Percentiles rank a stretch among this genome's conserved stretches.
Evolutionary conservation across 352 stramenopile genomes (phyloP).

Genomic region (Phytophthora foliorum): DNA sequence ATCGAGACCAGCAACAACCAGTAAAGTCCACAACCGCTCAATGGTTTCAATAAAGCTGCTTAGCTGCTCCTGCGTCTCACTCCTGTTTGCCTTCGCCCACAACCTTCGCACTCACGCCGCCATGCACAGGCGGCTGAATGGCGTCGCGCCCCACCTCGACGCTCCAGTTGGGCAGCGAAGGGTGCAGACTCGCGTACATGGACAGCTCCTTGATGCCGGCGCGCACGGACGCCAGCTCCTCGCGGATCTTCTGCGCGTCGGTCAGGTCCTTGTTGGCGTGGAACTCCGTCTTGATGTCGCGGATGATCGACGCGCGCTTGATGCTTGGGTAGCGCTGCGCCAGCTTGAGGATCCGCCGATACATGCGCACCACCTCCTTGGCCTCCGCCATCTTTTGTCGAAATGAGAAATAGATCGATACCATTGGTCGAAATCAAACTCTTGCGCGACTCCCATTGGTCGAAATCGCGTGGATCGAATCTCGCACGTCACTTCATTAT

Average conservation of each 20-base stretch:
- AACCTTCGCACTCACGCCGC: constrained; percentile 53
- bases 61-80: constrained; percentile 17
- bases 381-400: constrained; percentile 45
- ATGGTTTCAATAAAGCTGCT: constrained; percentile 24
- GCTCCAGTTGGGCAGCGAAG: constrained; percentile 64
- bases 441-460: constrained; percentile 30
- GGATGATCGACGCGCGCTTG: constrained; percentile 84
- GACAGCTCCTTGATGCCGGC: constrained; percentile 82
- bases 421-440: not conserved
- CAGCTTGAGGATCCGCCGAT: constrained; percentile 87
- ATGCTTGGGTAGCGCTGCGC: constrained; percentile 86
- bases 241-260: constrained; percentile 63
- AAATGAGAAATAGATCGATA: not conserved
- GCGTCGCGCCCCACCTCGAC: constrained; percentile 79
- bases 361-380: constrained; percentile 79
- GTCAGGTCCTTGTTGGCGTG: constrained; percentile 78
- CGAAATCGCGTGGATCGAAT: constrained; percentile 30
- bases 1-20: constrained; percentile 29
- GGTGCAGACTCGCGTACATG: constrained; percentile 79
- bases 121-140: constrained; percentile 26
- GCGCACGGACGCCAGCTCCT: constrained; percentile 75
- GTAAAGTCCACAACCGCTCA: constrained; percentile 13
- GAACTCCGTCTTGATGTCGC: constrained; percentile 89
- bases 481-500: constrained; percentile 32
- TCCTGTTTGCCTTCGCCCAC: constrained; percentile 50